phyloP scores from a whole-genome alignment of 2,329 filamentous ascomycete genomes.

The Arthrobotrys conoides region DNA sequence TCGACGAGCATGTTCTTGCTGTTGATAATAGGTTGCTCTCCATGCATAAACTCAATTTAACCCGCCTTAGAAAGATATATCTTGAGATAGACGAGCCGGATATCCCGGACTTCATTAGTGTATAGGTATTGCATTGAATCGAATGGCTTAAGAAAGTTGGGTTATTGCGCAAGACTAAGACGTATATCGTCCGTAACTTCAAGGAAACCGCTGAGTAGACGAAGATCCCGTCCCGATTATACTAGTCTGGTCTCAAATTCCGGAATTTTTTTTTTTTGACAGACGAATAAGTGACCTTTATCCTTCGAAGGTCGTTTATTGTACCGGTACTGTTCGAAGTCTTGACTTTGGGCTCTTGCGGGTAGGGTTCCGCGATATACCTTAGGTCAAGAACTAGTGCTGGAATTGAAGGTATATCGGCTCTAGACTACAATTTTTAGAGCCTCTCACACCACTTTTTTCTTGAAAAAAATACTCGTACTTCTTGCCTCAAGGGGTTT shows the following conservation, averaged over 20 bases:
- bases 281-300: conserved; percentile 15
- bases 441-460: conserved; percentile 31
- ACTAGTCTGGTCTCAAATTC: background rate
- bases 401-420: conserved; percentile 32
- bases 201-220: conserved; percentile 23
- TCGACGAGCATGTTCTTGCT: conserved; percentile 1
- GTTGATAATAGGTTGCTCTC: background rate
- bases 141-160: background rate
- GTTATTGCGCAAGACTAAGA: background rate
- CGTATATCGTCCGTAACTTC: background rate
- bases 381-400: conserved; percentile 29
- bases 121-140: background rate
- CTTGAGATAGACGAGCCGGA: conserved; percentile 15
- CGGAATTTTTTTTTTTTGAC: background rate
- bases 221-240: conserved; percentile 44
- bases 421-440: conserved; percentile 3
- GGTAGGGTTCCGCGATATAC: conserved; percentile 59
- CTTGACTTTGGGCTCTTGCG: conserved; percentile 29
- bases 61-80: background rate
- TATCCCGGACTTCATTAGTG: conserved; percentile 4
- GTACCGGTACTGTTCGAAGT: conserved; percentile 45
- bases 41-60: background rate
- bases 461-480: conserved; percentile 3
- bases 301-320: conserved; percentile 5
- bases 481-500: conserved; percentile 34